Evolutionary conservation across 129 eudicot species (phyloP).

Genomic region (Helianthus annuus): DNA sequence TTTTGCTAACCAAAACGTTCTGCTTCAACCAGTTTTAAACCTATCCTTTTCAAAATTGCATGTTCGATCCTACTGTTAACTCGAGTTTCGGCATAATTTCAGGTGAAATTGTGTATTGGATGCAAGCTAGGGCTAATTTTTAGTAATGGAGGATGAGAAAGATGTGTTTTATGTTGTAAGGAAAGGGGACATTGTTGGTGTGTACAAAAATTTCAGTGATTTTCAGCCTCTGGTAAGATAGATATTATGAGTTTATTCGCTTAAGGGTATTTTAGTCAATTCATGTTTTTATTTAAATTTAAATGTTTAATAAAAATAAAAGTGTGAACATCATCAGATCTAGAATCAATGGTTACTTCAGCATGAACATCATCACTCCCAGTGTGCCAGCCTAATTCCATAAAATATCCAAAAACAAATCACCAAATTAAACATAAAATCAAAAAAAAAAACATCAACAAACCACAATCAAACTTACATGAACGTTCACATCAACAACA

Average conservation of each 20-base stretch:
- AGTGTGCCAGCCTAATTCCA: no score
- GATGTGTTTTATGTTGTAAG: constrained; percentile 83
- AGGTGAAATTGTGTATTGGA: constrained; percentile 5
- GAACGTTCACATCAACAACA: no score
- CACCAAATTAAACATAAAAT: no score
- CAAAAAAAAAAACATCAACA: no score
- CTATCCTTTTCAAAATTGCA: not conserved
- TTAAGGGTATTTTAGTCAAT: no score
- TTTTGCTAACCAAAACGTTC: not conserved
- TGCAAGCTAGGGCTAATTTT: constrained; percentile 14
- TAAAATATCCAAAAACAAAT: no score
- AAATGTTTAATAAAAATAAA: no score
- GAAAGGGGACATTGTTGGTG: constrained; percentile 77
- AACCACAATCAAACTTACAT: no score
- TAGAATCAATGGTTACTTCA: no score
- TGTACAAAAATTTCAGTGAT: constrained; percentile 64
- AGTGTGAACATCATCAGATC: no score
- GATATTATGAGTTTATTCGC: constrained; percentile 1
- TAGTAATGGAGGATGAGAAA: constrained; percentile 68
- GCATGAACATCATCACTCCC: no score
- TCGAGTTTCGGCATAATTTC: not conserved
- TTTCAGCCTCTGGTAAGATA: constrained; percentile 50
- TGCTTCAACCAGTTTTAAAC: not conserved
- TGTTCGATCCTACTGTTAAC: not conserved
- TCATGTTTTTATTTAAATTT: no score